Percentiles rank a stretch among this genome's conserved stretches.
These are phyloP conservation scores for Gastrolobium bilobum DNA, from an alignment of 306 rosid species.

Conservation along the genomic window DNA sequence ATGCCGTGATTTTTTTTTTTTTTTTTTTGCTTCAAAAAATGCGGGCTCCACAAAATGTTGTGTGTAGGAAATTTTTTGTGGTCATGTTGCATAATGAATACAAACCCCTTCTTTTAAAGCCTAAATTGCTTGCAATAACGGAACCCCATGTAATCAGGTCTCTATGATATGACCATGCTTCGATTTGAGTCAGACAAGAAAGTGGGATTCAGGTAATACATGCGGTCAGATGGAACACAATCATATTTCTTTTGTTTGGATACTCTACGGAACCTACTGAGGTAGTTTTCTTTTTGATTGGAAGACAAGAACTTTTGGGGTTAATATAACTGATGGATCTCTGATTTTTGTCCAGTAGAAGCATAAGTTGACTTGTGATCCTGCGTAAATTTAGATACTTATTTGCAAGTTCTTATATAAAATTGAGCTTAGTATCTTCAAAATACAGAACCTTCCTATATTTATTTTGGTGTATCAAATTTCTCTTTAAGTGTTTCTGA, in stretches of 20 bases:
- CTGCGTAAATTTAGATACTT: conserved; percentile 33
- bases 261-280: conserved; percentile 70
- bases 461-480: conserved; percentile 23
- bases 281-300: conserved; percentile 59
- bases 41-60: too few species aligned
- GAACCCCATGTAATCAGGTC: conserved; percentile 67
- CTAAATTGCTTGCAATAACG: conserved; percentile 40
- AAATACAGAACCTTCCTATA: conserved; percentile 26
- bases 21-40: too few species aligned
- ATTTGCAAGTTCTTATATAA: not conserved
- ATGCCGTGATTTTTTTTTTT: too few species aligned
- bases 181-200: conserved; percentile 73
- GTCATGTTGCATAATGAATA: too few species aligned
- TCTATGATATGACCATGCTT: conserved; percentile 98
- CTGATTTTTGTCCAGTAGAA: conserved; percentile 16
- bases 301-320: conserved; percentile 31
- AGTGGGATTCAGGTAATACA: conserved; percentile 83
- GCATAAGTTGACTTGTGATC: conserved; percentile 25
- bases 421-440: conserved; percentile 34
- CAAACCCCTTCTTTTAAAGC: conserved; percentile 38
- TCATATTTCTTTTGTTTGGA: conserved; percentile 91
- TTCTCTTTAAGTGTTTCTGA: conserved; percentile 43
- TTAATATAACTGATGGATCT: conserved; percentile 23
- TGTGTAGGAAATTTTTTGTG: too few species aligned
- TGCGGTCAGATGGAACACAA: conserved; percentile 84